Base-by-base conservation (phyloP, 2,329 filamentous ascomycete genomes). In the Eutypella sp. region DNA sequence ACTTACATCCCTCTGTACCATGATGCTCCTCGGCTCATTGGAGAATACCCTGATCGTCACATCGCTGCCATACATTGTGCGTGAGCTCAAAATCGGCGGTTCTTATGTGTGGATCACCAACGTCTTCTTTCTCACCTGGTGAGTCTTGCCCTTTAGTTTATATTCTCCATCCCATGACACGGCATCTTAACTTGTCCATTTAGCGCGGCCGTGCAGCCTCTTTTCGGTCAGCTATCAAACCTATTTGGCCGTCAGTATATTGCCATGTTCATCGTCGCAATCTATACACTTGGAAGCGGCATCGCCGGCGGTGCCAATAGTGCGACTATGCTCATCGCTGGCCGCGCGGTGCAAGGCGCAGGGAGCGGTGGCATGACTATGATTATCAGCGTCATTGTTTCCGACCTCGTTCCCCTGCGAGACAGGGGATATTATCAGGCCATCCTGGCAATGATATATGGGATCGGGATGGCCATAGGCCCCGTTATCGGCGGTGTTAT, bases 331-430 rank as follows among this genome's bases (percentile, higher is more conserved):
- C 55, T 80, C 5, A 73, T 81, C 13, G 63, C 63, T 15, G 59
- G 58, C 5, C 39, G 52, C 10, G 50, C 18, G 6, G 36, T 78
- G 4, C 73, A 79, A 47, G 75, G 76, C 1, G 74, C 42, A 2
- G 53, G 53, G 7, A 46, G 46, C n/a, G 49, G 51, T 44, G 49
- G 49, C n/a, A 52, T 56, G 40, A 63, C 62, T 37, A 55, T 72
- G 34, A 60, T 76, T 1, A 61, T 67, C 7, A 69, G 75, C 38
- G 62, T 76, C 38, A 69, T 79, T 19, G 60, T 75, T 22, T 71
- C 64, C 34, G 75, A 79, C 43, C 57, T 78, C 2, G 67, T 77
- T 0, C 71, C 74, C 0, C 55, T 79, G n/a, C 58, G 68, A 6
- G 59, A 74, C 45, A 58, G 75, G 42, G 68, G 68, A 2, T 64